A percentile compares a stretch with the other conserved stretches of the same genome.
Conservation (phyloP, 495 filamentous ascomycete species). For the Xylaria grammica region DNA sequence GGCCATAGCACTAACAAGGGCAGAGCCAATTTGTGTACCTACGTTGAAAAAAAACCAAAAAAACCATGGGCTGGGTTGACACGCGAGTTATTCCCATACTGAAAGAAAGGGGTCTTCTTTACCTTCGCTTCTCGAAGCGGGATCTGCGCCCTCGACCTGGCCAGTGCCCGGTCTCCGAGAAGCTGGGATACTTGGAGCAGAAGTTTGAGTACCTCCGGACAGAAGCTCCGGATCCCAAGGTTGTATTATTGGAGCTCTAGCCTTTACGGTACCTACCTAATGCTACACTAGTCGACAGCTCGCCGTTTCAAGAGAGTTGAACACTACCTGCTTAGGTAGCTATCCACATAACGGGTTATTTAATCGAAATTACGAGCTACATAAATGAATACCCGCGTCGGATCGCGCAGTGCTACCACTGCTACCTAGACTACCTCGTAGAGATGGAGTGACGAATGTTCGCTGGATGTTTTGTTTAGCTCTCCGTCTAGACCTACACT, state of each 20-base stretch:
- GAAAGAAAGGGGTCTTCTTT: not conserved
- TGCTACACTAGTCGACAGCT: too few species aligned
- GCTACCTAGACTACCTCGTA: too few species aligned
- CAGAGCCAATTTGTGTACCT: not conserved
- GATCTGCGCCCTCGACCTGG: not conserved
- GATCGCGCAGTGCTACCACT: too few species aligned
- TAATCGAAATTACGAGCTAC: too few species aligned
- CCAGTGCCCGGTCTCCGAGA: too few species aligned
- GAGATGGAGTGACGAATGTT: too few species aligned
- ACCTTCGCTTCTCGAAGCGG: not conserved
- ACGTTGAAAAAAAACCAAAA: not conserved
- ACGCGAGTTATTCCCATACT: not conserved
- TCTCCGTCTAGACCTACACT: too few species aligned
- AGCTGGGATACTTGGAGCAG: too few species aligned
- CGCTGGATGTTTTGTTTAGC: too few species aligned
- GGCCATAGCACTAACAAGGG: slow-evolving; percentile 3
- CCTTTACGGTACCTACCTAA: not conserved
- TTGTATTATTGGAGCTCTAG: not conserved
- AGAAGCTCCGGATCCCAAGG: not conserved
- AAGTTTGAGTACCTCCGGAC: not conserved
- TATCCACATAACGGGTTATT: too few species aligned
- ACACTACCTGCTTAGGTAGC: too few species aligned
- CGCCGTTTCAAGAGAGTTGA: not conserved
- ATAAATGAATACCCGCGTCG: too few species aligned
- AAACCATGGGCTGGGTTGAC: not conserved